Conservation (phyloP, 805 yeast genomes). For the Pichia heedii region DNA sequence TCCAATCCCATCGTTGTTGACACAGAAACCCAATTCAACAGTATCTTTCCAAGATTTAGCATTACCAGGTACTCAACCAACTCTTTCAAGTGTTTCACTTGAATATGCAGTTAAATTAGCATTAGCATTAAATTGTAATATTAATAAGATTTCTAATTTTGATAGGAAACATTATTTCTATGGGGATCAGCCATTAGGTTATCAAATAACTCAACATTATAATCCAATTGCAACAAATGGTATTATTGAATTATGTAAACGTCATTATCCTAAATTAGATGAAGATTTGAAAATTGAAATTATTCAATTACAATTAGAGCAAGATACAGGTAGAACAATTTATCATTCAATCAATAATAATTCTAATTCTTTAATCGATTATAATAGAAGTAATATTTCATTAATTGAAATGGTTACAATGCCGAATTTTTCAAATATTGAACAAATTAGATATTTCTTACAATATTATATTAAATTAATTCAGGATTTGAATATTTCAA, state of each 20-base stretch:
- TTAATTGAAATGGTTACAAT: constrained; percentile 84
- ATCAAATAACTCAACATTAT: constrained; percentile 88
- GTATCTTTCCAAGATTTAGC: constrained; percentile 77
- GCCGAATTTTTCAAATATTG: constrained; percentile 68
- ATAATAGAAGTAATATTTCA: constrained; percentile 79
- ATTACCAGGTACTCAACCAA: constrained; percentile 90
- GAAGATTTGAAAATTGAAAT: constrained; percentile 45
- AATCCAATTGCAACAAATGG: constrained; percentile 75
- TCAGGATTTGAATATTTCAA: constrained; percentile 59
- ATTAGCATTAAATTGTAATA: constrained; percentile 50
- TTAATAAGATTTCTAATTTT: constrained; percentile 54
- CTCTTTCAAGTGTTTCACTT: constrained; percentile 65
- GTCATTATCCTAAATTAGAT: constrained; percentile 41
- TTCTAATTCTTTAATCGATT: constrained; percentile 48
- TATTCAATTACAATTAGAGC: constrained; percentile 84
- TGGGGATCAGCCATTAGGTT: constrained; percentile 94
- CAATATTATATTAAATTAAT: constrained; percentile 71
- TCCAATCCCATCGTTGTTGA: constrained; percentile 34
- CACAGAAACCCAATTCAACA: constrained; percentile 50
- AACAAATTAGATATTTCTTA: constrained; percentile 68
- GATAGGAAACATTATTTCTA: constrained; percentile 95
- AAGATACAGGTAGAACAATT: constrained; percentile 81
- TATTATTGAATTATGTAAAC: constrained; percentile 33
- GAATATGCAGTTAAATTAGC: constrained; percentile 66
- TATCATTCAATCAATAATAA: constrained; percentile 32